phyloP scores from a whole-genome alignment of 768 basidiomycete species.

The Pleurotus djamor region DNA sequence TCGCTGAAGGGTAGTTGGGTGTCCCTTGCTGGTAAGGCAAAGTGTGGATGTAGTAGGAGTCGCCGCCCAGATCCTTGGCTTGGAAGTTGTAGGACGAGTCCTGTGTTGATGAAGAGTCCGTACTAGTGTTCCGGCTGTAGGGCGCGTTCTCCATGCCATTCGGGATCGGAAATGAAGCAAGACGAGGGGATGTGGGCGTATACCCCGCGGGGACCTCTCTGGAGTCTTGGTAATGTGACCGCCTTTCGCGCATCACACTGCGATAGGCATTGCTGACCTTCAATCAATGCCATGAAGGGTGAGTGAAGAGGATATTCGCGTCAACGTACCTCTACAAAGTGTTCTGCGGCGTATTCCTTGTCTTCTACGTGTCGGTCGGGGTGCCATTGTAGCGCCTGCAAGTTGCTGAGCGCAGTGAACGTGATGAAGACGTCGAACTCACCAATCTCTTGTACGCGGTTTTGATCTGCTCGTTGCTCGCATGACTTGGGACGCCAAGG shows the following conservation, averaged over 20 bases:
- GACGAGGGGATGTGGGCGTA: constrained; percentile 7
- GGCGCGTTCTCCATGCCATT: not conserved
- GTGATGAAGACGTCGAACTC: constrained; percentile 17
- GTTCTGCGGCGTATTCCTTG: constrained; percentile 49
- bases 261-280: constrained; percentile 61
- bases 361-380: constrained; percentile 58
- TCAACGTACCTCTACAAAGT: constrained; percentile 54
- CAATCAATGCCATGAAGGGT: constrained; percentile 7
- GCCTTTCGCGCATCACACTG: constrained; percentile 39
- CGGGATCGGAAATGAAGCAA: not conserved
- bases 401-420: constrained; percentile 8
- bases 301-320: constrained; percentile 3
- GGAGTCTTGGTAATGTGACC: constrained; percentile 13
- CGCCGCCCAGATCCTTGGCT: constrained; percentile 1
- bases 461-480: constrained; percentile 16
- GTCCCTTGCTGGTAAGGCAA: constrained; percentile 1
- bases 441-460: constrained; percentile 64
- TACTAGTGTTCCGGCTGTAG: not conserved
- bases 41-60: not conserved
- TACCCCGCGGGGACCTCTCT: constrained; percentile 11
- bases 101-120: constrained; percentile 5
- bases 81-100: not conserved
- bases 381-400: constrained; percentile 62
- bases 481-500: not conserved
- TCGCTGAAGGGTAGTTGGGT: not conserved